Evolutionary conservation across 2,329 filamentous ascomycete species (phyloP), one percentile per base, ranked within the genome.

Genomic region (Trichoderma afroharzianum): DNA sequence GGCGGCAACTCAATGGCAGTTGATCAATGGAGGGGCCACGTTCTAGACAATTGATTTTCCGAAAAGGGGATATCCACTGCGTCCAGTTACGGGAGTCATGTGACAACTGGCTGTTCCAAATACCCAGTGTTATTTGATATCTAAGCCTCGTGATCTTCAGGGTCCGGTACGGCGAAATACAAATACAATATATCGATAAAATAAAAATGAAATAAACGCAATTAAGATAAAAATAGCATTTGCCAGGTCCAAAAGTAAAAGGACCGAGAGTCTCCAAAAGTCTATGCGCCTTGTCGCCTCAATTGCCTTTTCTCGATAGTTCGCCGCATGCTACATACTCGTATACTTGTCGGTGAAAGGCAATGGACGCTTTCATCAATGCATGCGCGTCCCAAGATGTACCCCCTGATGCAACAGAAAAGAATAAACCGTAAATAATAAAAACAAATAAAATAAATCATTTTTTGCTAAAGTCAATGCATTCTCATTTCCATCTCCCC

Each of bases 111-210:
- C 24, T 39, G 53, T 36, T 43, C 21, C 63, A 53, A 21, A 26
- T 28, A 9, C 24, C 8, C 55, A 58, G 26, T 58, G 47, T 24
- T 53, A 53, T 53, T 53, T 53, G 47, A 58, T 18, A 39, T 33
- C 32, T 43, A n/a, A 24, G 63, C 63, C 63, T 66, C 63, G 36
- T 58, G 63, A 67, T 67, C 50, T 67, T 57, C 63, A 67, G 32
- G 32, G 9, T 15, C 32, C 11, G 24, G 21, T 6, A 8, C 32
- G 32, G 32, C 32, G 58, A 62, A 24, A 39, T 21, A 28, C 39
- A 53, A 18, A 18, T 24, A n/a, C 28, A 33, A 33, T 63, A 30
- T 2, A 53, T 64, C 8, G 26, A 64, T 63, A 63, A 63, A 59
- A 33, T 21, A 12, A 30, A 32, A 58, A 0, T 2, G 14, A 14